Conservation (phyloP, 306 rosid genomes). For the Vicia sativa region DNA sequence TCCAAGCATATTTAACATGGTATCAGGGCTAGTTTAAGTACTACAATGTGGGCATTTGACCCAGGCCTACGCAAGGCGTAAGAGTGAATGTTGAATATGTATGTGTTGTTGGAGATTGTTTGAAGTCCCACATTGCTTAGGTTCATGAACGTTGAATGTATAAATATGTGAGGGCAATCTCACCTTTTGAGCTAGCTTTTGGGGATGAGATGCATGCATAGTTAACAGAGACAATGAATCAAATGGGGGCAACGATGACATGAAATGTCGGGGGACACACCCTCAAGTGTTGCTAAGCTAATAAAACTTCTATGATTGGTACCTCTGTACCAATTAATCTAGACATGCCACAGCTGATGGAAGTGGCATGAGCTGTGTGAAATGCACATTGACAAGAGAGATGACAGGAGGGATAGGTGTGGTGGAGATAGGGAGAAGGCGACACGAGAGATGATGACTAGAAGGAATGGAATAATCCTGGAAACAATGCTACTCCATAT, state of each 20-base stretch:
- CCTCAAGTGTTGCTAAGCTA: not conserved
- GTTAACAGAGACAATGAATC: not conserved
- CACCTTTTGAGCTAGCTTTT: too few species aligned
- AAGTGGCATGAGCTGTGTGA: not conserved
- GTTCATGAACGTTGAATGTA: too few species aligned
- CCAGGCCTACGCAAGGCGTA: too few species aligned
- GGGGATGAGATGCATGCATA: too few species aligned
- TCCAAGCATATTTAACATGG: too few species aligned
- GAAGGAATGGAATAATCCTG: constrained; percentile 11
- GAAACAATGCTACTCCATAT: constrained; percentile 9
- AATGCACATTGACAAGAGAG: not conserved
- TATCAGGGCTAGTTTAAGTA: too few species aligned
- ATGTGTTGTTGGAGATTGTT: too few species aligned
- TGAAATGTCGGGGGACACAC: not conserved
- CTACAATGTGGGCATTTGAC: too few species aligned
- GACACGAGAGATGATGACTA: not conserved
- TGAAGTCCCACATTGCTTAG: too few species aligned
- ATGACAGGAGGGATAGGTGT: constrained; percentile 1
- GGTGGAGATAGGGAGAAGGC: constrained; percentile 1
- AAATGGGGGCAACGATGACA: not conserved
- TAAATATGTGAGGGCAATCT: too few species aligned
- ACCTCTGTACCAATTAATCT: not conserved
- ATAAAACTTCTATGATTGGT: not conserved
- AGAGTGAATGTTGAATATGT: too few species aligned
- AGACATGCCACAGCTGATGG: not conserved